phyloP scores from a whole-genome alignment of 2,329 filamentous ascomycete genomes.

The Hypoxylon sp. region DNA sequence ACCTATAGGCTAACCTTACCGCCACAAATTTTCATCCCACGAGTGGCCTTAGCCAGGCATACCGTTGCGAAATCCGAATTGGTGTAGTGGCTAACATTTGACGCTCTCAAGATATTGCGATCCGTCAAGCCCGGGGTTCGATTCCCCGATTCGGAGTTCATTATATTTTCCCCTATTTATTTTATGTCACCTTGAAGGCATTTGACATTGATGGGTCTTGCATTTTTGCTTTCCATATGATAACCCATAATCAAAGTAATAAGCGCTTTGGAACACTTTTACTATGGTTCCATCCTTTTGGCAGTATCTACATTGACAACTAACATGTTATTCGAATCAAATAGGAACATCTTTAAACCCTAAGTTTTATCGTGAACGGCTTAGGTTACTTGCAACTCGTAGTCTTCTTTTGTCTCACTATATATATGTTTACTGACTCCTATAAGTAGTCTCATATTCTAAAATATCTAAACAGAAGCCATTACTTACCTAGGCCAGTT shows the following conservation, averaged over 20 bases:
- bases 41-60: not conserved
- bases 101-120: conserved; percentile 49
- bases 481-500: no score
- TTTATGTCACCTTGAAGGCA: not conserved
- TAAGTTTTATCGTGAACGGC: not conserved
- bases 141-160: conserved; percentile 49
- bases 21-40: not conserved
- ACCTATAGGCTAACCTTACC: not conserved
- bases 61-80: conserved; percentile 47
- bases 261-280: not conserved
- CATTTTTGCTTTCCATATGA: not conserved
- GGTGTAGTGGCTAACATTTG: conserved; percentile 55
- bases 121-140: conserved; percentile 50
- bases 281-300: not conserved
- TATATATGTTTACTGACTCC: no score
- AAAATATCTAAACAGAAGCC: no score
- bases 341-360: not conserved
- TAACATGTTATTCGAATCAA: not conserved
- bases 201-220: not conserved
- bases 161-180: not conserved
- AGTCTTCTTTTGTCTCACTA: no score
- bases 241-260: not conserved
- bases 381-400: not conserved
- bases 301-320: not conserved
- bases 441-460: no score